Percentiles rank a stretch among this genome's conserved stretches.
phyloP scores from a whole-genome alignment of 2,329 filamentous ascomycete genomes.

The Aspergillus intermedius region DNA sequence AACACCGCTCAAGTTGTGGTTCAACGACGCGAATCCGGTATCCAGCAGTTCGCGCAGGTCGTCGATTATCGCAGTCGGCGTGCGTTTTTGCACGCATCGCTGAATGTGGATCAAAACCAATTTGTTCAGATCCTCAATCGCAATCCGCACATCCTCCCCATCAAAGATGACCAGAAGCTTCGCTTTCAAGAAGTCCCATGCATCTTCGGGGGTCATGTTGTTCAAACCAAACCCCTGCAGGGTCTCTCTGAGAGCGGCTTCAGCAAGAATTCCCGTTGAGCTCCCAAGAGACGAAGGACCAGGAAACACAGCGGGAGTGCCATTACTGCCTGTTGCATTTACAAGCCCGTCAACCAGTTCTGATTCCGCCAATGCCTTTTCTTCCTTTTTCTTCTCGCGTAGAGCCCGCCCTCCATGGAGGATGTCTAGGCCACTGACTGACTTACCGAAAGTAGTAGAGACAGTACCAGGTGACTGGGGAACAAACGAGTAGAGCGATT shows the following conservation, averaged over 20 bases:
- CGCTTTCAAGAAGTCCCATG: slow-evolving; percentile 60
- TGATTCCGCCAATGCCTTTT: slow-evolving; percentile 45
- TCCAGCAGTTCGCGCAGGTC: slow-evolving; percentile 56
- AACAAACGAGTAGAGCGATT: slow-evolving; percentile 60
- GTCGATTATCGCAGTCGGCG: slow-evolving; percentile 55
- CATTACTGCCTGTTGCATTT: slow-evolving; percentile 17
- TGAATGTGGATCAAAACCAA: slow-evolving; percentile 57
- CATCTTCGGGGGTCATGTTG: slow-evolving; percentile 62
- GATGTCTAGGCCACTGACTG: slow-evolving; percentile 72
- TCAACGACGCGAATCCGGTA: slow-evolving; percentile 77
- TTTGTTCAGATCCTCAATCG: slow-evolving; percentile 60
- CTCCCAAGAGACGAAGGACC: slow-evolving; percentile 33
- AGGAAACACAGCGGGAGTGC: slow-evolving; percentile 24
- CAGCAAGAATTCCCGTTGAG: slow-evolving; percentile 23
- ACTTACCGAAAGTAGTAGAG: slow-evolving; percentile 65
- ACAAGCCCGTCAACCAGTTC: slow-evolving; percentile 31
- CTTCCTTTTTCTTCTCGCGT: slow-evolving; percentile 74
- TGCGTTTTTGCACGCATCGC: slow-evolving; percentile 55
- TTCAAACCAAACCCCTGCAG: slow-evolving; percentile 55
- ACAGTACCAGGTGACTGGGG: slow-evolving; percentile 56
- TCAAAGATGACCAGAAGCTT: slow-evolving; percentile 59
- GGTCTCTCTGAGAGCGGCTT: slow-evolving; percentile 35
- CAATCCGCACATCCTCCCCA: slow-evolving; percentile 57
- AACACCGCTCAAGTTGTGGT: slow-evolving; percentile 70
- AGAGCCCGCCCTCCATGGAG: slow-evolving; percentile 69